Evolutionary conservation across 805 yeast species (phyloP).

Genomic region (Tetrapisispora arboricola): DNA sequence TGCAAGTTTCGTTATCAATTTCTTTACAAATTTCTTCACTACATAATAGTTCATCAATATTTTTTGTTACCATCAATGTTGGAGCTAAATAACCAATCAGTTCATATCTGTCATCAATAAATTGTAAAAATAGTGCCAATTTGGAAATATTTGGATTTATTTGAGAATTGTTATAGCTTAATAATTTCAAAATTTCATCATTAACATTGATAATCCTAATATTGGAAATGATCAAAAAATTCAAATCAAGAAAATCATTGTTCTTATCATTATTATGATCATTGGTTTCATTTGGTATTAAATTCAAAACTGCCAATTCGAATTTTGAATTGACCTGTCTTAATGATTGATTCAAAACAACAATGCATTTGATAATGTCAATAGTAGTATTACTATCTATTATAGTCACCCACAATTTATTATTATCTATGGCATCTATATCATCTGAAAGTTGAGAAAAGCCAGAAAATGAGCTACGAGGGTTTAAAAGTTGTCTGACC

Average conservation of each 20-base stretch:
- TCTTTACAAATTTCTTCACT: conserved; percentile 19
- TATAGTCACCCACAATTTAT: conserved; percentile 24
- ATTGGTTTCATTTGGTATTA: not conserved
- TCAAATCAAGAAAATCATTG: not conserved
- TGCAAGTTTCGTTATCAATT: conserved; percentile 30
- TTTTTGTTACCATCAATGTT: conserved; percentile 19
- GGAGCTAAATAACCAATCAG: conserved; percentile 27
- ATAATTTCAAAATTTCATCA: not conserved
- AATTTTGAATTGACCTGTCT: conserved; percentile 15
- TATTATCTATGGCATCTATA: not conserved
- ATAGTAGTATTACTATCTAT: conserved; percentile 13
- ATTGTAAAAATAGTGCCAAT: conserved; percentile 16
- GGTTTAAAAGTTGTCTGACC: conserved; percentile 26
- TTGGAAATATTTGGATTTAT: conserved; percentile 3
- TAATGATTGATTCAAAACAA: conserved; percentile 20
- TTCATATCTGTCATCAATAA: conserved; percentile 15
- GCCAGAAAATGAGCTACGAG: conserved; percentile 30
- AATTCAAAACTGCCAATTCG: conserved; percentile 18
- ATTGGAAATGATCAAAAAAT: conserved; percentile 7
- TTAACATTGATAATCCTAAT: conserved; percentile 9
- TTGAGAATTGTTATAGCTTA: not conserved
- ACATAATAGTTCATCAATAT: conserved; percentile 24
- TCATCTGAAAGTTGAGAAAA: conserved; percentile 15
- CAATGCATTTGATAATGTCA: conserved; percentile 16
- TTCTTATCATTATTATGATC: not conserved